Evolutionary conservation across 2,329 filamentous ascomycete species (phyloP), one percentile per base, ranked within the genome.

Genomic region (Fulvia fulva): DNA sequence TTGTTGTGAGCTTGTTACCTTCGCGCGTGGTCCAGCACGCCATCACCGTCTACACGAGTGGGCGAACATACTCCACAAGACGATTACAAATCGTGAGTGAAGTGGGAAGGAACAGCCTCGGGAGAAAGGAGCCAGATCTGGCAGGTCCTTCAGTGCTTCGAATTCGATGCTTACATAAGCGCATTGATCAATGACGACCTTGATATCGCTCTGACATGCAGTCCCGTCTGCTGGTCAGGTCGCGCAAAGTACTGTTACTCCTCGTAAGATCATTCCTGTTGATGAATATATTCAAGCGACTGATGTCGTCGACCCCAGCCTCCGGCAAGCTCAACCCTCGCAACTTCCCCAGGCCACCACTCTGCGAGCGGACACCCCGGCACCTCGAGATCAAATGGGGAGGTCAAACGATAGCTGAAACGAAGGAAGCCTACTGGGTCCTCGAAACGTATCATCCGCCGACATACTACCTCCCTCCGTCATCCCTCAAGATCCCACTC

Each of bases 361-460:
- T 79, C 37, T 75, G 85, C 57, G 82, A 86, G 66, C 77, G 75
- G 65, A 82, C 78, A 5, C 68, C 76, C 2, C 75, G 81, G 51
- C 82, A 84, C 66, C 72, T 87, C 49, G 60, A 72, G 57, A 78
- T 87, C 61, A 81, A 78, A 68, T 85, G 81, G 77, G 75, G 80
- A 25, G 80, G 78, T 21, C 72, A 80, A 47, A 73, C 78, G 51
- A 80, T 87, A 60, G 84, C 82, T 11, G 81, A 86, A 45, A 85
- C 84, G 6, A 80, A 74, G 55, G 77, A 82, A 47, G 82, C 79
- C 2, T 86, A 80, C 68, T 86, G 84, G 83, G 83, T 84, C 3
- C 73, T 87, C 32, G 83, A 87, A 69, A 85, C 83, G 19, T 81
- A 83, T 63, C 83, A 86, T 64, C 82, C 84, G 32, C 84, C 84